A percentile compares a stretch with the other conserved stretches of the same genome.
phyloP scores from a whole-genome alignment of 495 filamentous ascomycete species.

The Tuber indicum region DNA sequence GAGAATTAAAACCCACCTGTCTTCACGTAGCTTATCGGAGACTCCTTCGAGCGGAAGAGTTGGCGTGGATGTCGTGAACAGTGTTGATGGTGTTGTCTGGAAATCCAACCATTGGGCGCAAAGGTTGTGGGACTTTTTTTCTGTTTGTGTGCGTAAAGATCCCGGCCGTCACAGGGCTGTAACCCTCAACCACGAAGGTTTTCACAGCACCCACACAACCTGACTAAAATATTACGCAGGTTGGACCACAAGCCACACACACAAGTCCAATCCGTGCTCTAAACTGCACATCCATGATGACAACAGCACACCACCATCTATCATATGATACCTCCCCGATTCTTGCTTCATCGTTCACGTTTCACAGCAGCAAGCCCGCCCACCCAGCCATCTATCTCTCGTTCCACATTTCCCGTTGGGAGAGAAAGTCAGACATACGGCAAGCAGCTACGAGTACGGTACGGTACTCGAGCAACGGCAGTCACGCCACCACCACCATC shows the following conservation, averaged over 20 bases:
- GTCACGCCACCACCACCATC: neutral
- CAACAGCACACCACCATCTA: slow-evolving; percentile 4
- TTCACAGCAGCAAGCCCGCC: slow-evolving; percentile 24
- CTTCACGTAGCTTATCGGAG: slow-evolving; percentile 32
- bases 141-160: slow-evolving; percentile 19
- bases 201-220: neutral
- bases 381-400: slow-evolving; percentile 4
- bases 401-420: slow-evolving; percentile 8
- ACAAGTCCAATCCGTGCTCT: slow-evolving; percentile 6
- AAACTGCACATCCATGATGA: slow-evolving; percentile 16
- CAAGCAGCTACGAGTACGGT: neutral
- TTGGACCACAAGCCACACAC: neutral
- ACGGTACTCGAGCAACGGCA: neutral
- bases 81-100: slow-evolving; percentile 17
- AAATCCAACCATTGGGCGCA: slow-evolving; percentile 28
- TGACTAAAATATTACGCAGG: neutral
- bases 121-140: slow-evolving; percentile 6
- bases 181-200: neutral
- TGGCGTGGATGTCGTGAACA: slow-evolving; percentile 25
- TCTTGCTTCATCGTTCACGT: slow-evolving; percentile 16
- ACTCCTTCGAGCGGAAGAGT: slow-evolving; percentile 18
- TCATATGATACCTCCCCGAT: neutral
- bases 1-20: slow-evolving; percentile 28
- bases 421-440: neutral
- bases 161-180: slow-evolving; percentile 4